Conservation (phyloP, 1,284 basidiomycete genomes). For the Cutaneotrichosporon sp. region DNA sequence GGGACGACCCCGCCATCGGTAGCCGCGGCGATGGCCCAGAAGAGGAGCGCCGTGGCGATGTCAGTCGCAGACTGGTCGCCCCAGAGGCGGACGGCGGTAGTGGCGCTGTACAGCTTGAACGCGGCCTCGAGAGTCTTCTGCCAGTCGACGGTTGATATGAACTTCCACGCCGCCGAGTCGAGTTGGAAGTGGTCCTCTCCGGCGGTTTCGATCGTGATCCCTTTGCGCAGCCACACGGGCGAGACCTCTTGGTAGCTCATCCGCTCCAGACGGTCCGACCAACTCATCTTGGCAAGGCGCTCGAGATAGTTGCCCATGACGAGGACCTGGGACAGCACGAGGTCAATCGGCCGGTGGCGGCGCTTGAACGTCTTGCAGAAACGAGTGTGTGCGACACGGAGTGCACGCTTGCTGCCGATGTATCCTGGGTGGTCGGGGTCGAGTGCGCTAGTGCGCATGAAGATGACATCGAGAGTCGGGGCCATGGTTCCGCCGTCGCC, state of each 20-base stretch:
- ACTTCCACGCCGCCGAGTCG: conserved; percentile 14
- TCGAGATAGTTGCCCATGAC: conserved; percentile 21
- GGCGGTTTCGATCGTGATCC: conserved; percentile 9
- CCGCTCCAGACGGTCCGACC: conserved; percentile 14
- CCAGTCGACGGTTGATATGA: conserved; percentile 27
- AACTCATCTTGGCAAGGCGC: conserved; percentile 16
- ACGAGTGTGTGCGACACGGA: conserved; percentile 6
- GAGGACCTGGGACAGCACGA: conserved; percentile 21
- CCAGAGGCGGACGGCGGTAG: conserved; percentile 36
- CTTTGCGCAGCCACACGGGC: not conserved
- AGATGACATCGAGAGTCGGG: conserved; percentile 26
- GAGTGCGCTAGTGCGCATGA: conserved; percentile 28
- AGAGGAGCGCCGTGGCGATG: conserved; percentile 23
- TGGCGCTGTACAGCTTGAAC: conserved; percentile 35
- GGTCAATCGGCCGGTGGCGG: conserved; percentile 17
- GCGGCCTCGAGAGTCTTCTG: conserved; percentile 26
- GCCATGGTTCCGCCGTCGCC: conserved; percentile 32
- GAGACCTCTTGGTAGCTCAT: conserved; percentile 14
- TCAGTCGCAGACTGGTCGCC: conserved; percentile 13
- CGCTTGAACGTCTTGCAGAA: conserved; percentile 15
- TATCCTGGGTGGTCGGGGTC: conserved; percentile 23
- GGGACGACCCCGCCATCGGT: conserved; percentile 16
- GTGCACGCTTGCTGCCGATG: conserved; percentile 14
- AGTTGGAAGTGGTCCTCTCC: conserved; percentile 18
- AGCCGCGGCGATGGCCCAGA: conserved; percentile 26